Evolutionary conservation across 73 alveolate genomes (phyloP).

Genomic region (Paramecium bursaria): DNA sequence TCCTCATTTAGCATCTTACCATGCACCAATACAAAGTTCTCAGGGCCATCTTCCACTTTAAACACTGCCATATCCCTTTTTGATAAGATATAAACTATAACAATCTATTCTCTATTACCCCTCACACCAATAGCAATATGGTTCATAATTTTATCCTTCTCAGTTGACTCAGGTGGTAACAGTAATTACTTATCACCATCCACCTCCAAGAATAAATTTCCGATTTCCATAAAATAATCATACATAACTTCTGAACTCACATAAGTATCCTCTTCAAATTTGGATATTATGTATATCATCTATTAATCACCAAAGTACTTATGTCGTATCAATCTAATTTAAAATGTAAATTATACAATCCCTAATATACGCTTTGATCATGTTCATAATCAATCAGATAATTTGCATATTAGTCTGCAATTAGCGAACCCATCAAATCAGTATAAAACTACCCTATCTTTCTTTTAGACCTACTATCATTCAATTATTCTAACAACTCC

Average conservation of each 20-base stretch:
- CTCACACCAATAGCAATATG: constrained; percentile 96
- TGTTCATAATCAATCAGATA: constrained; percentile 54
- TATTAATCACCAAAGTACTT: constrained; percentile 56
- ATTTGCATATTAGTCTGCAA: constrained; percentile 61
- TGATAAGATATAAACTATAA: constrained; percentile 87
- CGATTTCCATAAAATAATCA: constrained; percentile 71
- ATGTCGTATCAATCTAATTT: constrained; percentile 9
- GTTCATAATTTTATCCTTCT: constrained; percentile 81
- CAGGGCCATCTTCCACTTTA: constrained; percentile 83
- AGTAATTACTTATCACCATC: constrained; percentile 60
- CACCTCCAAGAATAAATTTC: constrained; percentile 62
- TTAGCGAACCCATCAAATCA: constrained; percentile 34
- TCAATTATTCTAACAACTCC: constrained; percentile 61
- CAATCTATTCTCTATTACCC: constrained; percentile 86
- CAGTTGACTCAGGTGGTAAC: constrained; percentile 2
- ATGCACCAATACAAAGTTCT: constrained; percentile 82
- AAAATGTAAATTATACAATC: background rate
- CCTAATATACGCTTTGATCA: constrained; percentile 24
- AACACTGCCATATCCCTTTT: constrained; percentile 77
- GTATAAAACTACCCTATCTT: constrained; percentile 33
- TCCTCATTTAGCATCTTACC: constrained; percentile 93
- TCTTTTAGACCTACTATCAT: constrained; percentile 45
- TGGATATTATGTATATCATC: constrained; percentile 52
- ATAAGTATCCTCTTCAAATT: constrained; percentile 61
- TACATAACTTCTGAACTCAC: constrained; percentile 34